Base-by-base conservation (phyloP, 2,329 filamentous ascomycete genomes). In the Colletotrichum incanum region DNA sequence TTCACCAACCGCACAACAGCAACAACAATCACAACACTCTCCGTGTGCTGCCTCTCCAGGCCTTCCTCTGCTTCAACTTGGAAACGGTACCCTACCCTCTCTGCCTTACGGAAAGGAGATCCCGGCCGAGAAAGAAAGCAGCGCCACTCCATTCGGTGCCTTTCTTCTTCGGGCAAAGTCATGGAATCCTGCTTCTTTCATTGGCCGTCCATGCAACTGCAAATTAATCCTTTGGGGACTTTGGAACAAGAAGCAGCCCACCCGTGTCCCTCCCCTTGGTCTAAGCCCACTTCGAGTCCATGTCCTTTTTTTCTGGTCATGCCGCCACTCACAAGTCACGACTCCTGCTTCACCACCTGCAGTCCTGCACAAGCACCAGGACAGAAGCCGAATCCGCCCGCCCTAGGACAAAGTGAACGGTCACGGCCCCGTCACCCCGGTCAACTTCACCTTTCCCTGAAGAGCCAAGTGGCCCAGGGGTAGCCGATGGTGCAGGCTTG, bases 81-180 rank as follows among this genome's bases (percentile, higher is more conserved):
- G n/a, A 49, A 49, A 49, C 58, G 28, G 9, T 23, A 34, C 18
- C 37, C 41, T 23, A 14, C 31, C 52, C 43, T 34, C 54, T 68
- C 45, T 69, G 65, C 59, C 50, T 69, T 69, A 31, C 54, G 60
- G 65, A 60, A 70, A 72, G 54, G 70, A 72, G 70, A 65, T 64
- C 65, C 65, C 54, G 59, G 69, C 31, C 47, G 45, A 54, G 58
- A 49, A 60, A 60, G 59, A 47, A 60, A 58, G 61, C 67, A 67
- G 71, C 56, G 71, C 67, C 67, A 73, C 67, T 67, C 41, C 41
- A 52, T 56, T 31, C 56, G 61, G 55, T 58, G 12, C n/a, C 50
- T 71, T 73, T 59, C 67, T 73, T 66, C 34, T 72, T 69, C 43
- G 20, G 70, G 70, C 31, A 64, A 64, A 60, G 65, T 39, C 26